These are phyloP conservation scores for Torulaspora globosa DNA, from an alignment of 1,139 yeast genomes.

Conservation along the genomic window DNA sequence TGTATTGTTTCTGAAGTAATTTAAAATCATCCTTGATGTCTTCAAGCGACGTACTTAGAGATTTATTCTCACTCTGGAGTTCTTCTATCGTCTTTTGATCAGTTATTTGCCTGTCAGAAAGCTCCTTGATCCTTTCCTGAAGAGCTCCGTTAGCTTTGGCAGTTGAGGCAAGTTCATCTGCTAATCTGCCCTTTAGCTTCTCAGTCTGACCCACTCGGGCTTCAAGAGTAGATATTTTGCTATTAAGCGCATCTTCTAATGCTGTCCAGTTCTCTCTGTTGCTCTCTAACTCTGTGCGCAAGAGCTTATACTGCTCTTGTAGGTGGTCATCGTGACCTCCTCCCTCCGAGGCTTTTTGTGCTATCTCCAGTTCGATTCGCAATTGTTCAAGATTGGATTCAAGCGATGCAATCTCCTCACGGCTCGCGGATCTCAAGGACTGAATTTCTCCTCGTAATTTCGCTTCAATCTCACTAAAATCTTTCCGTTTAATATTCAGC, in stretches of 20 bases:
- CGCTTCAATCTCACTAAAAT: slow-evolving; percentile 24
- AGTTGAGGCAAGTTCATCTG: slow-evolving; percentile 4
- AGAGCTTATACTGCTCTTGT: slow-evolving; percentile 47
- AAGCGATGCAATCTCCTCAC: slow-evolving; percentile 31
- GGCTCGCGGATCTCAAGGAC: slow-evolving; percentile 26
- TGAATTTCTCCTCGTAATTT: slow-evolving; percentile 25
- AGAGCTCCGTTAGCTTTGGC: slow-evolving; percentile 9
- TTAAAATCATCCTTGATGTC: slow-evolving; percentile 29
- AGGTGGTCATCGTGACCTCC: slow-evolving; percentile 13
- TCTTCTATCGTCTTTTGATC: slow-evolving; percentile 4
- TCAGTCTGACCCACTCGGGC: slow-evolving; percentile 23
- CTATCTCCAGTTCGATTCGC: slow-evolving; percentile 42
- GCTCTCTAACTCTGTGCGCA: slow-evolving; percentile 35
- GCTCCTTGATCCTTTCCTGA: slow-evolving; percentile 7
- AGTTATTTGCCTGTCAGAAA: neutral
- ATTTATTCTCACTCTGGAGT: slow-evolving; percentile 19
- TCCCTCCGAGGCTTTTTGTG: slow-evolving; percentile 18
- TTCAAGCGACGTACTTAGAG: slow-evolving; percentile 15
- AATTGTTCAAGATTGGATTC: slow-evolving; percentile 44
- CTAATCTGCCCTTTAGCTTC: slow-evolving; percentile 13
- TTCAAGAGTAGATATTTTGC: slow-evolving; percentile 47
- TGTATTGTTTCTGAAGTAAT: slow-evolving; percentile 28
- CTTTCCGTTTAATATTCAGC: slow-evolving; percentile 29
- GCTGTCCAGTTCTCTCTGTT: slow-evolving; percentile 66
- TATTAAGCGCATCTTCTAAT: slow-evolving; percentile 51